Conservation (phyloP, 306 rosid genomes). For the Gleditsia sinensis region DNA sequence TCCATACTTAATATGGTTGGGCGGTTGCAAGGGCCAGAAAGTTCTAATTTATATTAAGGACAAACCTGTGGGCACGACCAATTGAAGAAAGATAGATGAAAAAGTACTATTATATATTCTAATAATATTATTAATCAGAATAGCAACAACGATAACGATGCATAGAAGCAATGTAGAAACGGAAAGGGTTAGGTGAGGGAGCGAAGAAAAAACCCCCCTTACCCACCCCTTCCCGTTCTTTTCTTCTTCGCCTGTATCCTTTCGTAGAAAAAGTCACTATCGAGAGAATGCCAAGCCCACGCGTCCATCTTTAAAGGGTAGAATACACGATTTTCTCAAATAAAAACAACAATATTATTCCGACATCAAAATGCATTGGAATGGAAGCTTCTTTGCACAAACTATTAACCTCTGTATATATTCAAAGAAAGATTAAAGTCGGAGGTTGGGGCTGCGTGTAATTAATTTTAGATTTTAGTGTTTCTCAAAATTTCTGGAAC, state of each 20-base stretch:
- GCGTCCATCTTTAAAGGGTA: not conserved
- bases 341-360: not conserved
- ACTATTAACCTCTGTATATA: too few species aligned
- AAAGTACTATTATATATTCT: not conserved
- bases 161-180: not conserved
- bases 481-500: constrained; percentile 72
- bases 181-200: not conserved
- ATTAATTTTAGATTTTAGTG: constrained; percentile 26
- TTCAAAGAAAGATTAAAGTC: not conserved
- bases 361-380: not conserved
- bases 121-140: not conserved
- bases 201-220: not conserved
- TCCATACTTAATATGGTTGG: not conserved
- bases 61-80: not conserved
- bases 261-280: not conserved
- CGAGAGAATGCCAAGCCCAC: not conserved
- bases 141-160: not conserved
- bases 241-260: not conserved
- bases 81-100: not conserved
- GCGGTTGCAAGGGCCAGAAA: constrained; percentile 29
- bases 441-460: not conserved
- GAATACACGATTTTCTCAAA: not conserved
- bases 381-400: not conserved
- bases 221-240: not conserved
- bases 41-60: not conserved